Evolutionary conservation across 1,284 basidiomycete genomes (phyloP), one percentile per base, ranked within the genome.

Genomic region (Ganoderma sp.): DNA sequence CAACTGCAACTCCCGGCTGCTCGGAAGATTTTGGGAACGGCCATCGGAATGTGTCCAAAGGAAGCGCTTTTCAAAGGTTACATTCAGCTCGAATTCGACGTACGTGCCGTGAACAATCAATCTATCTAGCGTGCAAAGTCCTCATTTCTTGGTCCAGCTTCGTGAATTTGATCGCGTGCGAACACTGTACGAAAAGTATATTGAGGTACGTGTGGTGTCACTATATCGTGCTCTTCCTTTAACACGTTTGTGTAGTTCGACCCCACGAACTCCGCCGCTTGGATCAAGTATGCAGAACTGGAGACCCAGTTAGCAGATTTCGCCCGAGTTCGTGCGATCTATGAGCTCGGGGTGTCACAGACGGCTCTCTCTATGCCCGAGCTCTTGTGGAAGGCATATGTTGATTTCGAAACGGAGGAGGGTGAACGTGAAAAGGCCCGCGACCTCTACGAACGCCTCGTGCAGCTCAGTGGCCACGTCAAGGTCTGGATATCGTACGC

Each of bases 241-340:
- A 22, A 19, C 32, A 0, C 4, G 12, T 63, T n/a, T 45, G 9
- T 45, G 3, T 68, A 96, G 92, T 95, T 88, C 77, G 96, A 98
- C 79, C 87, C 96, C 0, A 90, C 94, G 25, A 95, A 97, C 79
- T 93, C 94, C 12, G 86, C 91, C 0, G 94, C 95, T 0, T 99
- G 98, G 98, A 98, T 99, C 80, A 94, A 95, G 79, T 99, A 93
- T 80, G 96, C 97, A 14, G 96, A 98, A 78, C 88, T 99, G 50
- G 98, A 99, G 81, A 89, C 90, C 0, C 94, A 95, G 65, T 87
- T 99, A 1, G 95, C 95, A 79, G 98, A 99, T 80, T 91, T 93
- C 78, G 84, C 90, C 34, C 95, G 98, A 59, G 95, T 96, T 2
- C 92, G 98, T 17, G 97, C 91, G 3, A 96, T 99, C 76, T 99